Conservation (phyloP, 148 eudicot genomes). For the Rhododendron mucronatum region DNA sequence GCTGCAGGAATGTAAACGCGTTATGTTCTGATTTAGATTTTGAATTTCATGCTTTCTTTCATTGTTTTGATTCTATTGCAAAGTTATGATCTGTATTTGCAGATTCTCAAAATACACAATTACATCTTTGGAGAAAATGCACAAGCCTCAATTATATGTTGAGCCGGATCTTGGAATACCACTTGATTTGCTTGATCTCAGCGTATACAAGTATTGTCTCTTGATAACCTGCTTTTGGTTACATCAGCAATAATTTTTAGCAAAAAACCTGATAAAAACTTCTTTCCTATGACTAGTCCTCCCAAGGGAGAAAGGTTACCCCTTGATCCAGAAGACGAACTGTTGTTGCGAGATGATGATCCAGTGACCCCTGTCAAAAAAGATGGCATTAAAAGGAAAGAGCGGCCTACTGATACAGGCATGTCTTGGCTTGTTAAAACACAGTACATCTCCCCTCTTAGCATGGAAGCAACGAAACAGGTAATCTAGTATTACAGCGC, state of each 20-base stretch:
- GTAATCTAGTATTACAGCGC: slow-evolving; percentile 22
- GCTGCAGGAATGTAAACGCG: neutral
- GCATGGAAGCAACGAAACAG: slow-evolving; percentile 82
- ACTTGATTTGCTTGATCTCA: slow-evolving; percentile 95
- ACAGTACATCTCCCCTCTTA: slow-evolving; percentile 89
- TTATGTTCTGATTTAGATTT: neutral
- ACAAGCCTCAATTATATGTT: slow-evolving; percentile 83
- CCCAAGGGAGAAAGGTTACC: slow-evolving; percentile 55
- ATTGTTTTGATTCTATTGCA: slow-evolving; percentile 2
- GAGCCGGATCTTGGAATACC: slow-evolving; percentile 98
- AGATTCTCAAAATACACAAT: slow-evolving; percentile 74
- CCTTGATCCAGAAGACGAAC: slow-evolving; percentile 89
- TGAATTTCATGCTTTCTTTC: neutral
- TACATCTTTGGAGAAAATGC: slow-evolving; percentile 88
- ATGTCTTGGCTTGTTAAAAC: slow-evolving; percentile 97
- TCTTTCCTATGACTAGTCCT: slow-evolving; percentile 43
- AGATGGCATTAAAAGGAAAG: slow-evolving; percentile 85
- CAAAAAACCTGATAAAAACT: slow-evolving; percentile 1
- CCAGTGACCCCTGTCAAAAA: slow-evolving; percentile 69
- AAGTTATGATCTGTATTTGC: slow-evolving; percentile 29
- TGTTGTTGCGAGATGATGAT: slow-evolving; percentile 79
- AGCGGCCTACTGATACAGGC: slow-evolving; percentile 86
- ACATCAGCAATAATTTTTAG: neutral
- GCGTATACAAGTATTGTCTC: slow-evolving; percentile 78
- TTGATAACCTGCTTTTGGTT: slow-evolving; percentile 9